Conservation (phyloP, 495 filamentous ascomycete species). For the Aspergillus olivimuriae region DNA sequence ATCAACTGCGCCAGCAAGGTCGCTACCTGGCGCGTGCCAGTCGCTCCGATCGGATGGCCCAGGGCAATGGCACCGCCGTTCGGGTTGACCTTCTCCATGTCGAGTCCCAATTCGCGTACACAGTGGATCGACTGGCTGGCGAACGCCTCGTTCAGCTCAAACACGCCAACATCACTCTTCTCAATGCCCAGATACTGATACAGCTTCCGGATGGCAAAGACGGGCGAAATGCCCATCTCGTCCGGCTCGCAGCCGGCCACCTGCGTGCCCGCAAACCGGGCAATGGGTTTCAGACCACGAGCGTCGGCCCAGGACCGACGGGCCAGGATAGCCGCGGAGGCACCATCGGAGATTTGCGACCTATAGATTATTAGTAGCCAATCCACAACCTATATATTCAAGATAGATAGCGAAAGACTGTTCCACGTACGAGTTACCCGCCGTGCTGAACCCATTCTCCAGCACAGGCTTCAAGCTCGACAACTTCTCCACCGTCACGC, state of each 20-base stretch:
- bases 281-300: slow-evolving; percentile 72
- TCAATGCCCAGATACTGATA: slow-evolving; percentile 61
- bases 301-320: slow-evolving; percentile 73
- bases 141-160: slow-evolving; percentile 91
- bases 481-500: slow-evolving; percentile 70
- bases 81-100: slow-evolving; percentile 76
- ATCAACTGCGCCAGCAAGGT: slow-evolving; percentile 66
- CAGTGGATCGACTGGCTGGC: slow-evolving; percentile 87
- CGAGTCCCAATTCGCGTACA: slow-evolving; percentile 60
- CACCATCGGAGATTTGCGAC: slow-evolving; percentile 42
- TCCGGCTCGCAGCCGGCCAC: slow-evolving; percentile 74
- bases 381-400: too few species aligned
- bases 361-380: neutral
- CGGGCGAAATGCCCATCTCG: slow-evolving; percentile 89
- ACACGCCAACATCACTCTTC: slow-evolving; percentile 67
- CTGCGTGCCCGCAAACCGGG: slow-evolving; percentile 77
- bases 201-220: slow-evolving; percentile 79
- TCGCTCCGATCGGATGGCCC: slow-evolving; percentile 68
- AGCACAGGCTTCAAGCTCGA: slow-evolving; percentile 76
- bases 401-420: neutral
- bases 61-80: slow-evolving; percentile 69
- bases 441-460: slow-evolving; percentile 70
- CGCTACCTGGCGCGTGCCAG: slow-evolving; percentile 65
- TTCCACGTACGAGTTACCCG: slow-evolving; percentile 46
- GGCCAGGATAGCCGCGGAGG: slow-evolving; percentile 78